Evolutionary conservation across 257 asterid species (phyloP).

Genomic region (Penstemon barbatus): DNA sequence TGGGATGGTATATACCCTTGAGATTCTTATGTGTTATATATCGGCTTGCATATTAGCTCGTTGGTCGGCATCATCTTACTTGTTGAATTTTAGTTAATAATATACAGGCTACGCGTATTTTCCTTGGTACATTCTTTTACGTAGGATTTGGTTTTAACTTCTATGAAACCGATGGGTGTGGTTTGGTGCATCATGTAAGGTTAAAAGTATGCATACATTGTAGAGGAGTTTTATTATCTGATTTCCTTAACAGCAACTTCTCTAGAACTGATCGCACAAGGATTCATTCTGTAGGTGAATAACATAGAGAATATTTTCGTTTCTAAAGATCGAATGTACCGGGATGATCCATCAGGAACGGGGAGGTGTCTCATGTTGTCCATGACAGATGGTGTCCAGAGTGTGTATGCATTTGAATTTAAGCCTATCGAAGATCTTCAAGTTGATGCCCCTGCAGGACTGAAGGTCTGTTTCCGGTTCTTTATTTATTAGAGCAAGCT

Average conservation of each 20-base stretch:
- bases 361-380: slow-evolving; percentile 92
- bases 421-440: slow-evolving; percentile 81
- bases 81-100: no score
- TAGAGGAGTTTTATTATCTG: background rate
- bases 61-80: no score
- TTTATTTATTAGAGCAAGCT: slow-evolving; percentile 6
- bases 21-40: no score
- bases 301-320: slow-evolving; percentile 81
- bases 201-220: background rate
- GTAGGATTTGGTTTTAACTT: no score
- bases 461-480: slow-evolving; percentile 54
- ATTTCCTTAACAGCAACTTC: slow-evolving; percentile 13
- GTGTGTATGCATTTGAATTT: slow-evolving; percentile 92
- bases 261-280: slow-evolving; percentile 23
- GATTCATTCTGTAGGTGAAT: slow-evolving; percentile 62
- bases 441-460: slow-evolving; percentile 70
- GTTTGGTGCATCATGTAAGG: background rate
- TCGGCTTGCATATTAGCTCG: no score
- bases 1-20: no score
- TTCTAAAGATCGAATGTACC: slow-evolving; percentile 78
- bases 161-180: no score
- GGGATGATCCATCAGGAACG: slow-evolving; percentile 66
- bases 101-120: no score
- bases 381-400: slow-evolving; percentile 93
- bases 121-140: no score